Evolutionary conservation across 495 filamentous ascomycete species (phyloP), one percentile per base, ranked within the genome.

Genomic region (Penicillium coffeae): DNA sequence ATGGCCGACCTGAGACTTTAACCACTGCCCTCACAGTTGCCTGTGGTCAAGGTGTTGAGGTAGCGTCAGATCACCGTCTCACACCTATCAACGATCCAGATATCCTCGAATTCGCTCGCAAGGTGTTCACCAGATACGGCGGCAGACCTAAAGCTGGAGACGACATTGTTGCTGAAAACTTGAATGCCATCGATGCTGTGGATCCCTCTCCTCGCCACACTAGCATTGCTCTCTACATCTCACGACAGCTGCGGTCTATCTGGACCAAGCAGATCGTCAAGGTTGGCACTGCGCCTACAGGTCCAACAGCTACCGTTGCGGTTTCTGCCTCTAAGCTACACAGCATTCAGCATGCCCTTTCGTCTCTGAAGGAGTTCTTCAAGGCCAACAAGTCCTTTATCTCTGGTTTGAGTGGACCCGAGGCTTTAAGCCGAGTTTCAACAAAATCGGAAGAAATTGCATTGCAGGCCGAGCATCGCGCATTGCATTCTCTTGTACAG

Each of bases 21-120:
- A 89, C 94, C 0, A 91, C 90, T 44, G 89, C 94, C 8, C 75
- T 99, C 16, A 94, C 94, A 8, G 93, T 97, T n/a, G 90, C 90
- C 12, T 99, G 93, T 63, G 90, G 92, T 10, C 89, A 95, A 63
- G 90, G 88, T 14, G 79, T 84, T 18, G 89, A 92, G 55, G 76
- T 90, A 37, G 81, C 82, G 0, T 75, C 83, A 0, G 86, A 89
- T 45, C 75, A 80, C 19, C 81, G 88, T 40, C 72, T 89, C 0
- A 77, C 80, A 0, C 77, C 75, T 43, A 77, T 89, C 42, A 84
- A 79, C n/a, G 93, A 96, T 57, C 85, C 87, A 1, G 78, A 87
- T 32, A 85, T 95, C 16, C 71, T 92, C 16, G 89, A 93, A 54
- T 78, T 82, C 38, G 93, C 93, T 4, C 81, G 90, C 49, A 86